Evolutionary conservation across 2,329 filamentous ascomycete genomes (phyloP).

Genomic region (Nemania diffusa): DNA sequence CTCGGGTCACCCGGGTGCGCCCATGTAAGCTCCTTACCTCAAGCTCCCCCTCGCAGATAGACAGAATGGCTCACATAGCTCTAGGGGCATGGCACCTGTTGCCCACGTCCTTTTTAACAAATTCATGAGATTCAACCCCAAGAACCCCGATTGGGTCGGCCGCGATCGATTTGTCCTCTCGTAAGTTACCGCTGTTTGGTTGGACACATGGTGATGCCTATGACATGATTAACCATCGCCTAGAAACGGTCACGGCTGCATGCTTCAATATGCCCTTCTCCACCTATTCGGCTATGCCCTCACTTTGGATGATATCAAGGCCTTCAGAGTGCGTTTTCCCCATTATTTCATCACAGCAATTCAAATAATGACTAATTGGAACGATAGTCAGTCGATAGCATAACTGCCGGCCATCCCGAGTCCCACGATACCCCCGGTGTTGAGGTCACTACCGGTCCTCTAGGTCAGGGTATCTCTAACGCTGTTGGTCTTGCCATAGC

Average conservation of each 20-base stretch:
- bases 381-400: constrained; percentile 67
- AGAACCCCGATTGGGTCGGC: constrained; percentile 98
- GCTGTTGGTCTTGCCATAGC: constrained; percentile 98
- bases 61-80: constrained; percentile 35
- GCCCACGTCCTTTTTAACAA: constrained; percentile 98
- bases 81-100: constrained; percentile 85
- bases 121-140: constrained; percentile 99
- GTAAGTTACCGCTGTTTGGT: constrained; percentile 69
- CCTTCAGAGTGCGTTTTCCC: constrained; percentile 81
- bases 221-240: constrained; percentile 31
- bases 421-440: constrained; percentile 95
- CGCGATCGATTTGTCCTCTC: constrained; percentile 98
- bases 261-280: constrained; percentile 98
- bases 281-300: constrained; percentile 94
- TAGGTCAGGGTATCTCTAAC: constrained; percentile 97
- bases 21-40: constrained; percentile 73
- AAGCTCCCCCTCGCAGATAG: constrained; percentile 15
- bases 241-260: constrained; percentile 98
- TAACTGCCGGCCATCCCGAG: constrained; percentile 96
- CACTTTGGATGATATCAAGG: constrained; percentile 90
- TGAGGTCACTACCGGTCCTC: constrained; percentile 97
- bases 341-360: not conserved
- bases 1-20: constrained; percentile 98
- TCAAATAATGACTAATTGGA: constrained; percentile 33
- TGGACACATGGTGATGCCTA: not conserved